phyloP scores from a whole-genome alignment of 116 monocot genomes.

The Cymodocea nodosa region DNA sequence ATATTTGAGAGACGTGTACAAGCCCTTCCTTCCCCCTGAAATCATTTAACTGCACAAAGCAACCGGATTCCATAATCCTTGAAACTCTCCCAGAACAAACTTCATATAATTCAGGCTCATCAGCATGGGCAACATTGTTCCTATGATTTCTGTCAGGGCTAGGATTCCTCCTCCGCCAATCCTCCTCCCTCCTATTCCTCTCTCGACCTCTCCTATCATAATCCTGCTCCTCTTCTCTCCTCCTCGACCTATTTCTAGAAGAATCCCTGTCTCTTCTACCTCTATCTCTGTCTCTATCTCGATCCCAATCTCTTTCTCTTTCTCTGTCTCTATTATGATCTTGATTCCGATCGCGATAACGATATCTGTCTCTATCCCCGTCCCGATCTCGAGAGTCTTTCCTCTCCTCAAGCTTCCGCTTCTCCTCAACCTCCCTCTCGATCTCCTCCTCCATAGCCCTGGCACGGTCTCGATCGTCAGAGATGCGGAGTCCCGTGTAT shows the following conservation, averaged over 20 bases:
- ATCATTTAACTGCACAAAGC: conserved; percentile 72
- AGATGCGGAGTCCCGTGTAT: conserved; percentile 29
- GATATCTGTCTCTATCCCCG: conserved; percentile 1
- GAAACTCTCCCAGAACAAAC: conserved; percentile 68
- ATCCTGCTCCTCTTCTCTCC: conserved; percentile 1
- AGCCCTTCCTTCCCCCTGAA: conserved; percentile 65
- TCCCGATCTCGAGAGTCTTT: conserved; percentile 14
- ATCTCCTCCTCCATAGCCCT: conserved; percentile 21
- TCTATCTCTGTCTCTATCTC: conserved; percentile 6
- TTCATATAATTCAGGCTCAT: conserved; percentile 38
- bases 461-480: conserved; percentile 31
- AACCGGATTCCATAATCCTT: conserved; percentile 78
- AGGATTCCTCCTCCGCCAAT: conserved; percentile 7
- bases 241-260: conserved; percentile 3
- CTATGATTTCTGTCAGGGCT: conserved; percentile 5
- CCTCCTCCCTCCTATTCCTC: conserved; percentile 9
- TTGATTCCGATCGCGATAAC: background rate
- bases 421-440: conserved; percentile 14
- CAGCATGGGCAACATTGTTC: conserved; percentile 7
- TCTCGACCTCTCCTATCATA: conserved; percentile 11
- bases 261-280: conserved; percentile 4
- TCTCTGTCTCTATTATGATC: background rate
- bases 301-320: conserved; percentile 2
- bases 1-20: conserved; percentile 82
- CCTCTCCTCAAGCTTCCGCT: conserved; percentile 14